Percentiles rank a stretch among this genome's conserved stretches.
phyloP scores from a whole-genome alignment of 1,284 basidiomycete species.

The Heterobasidion occidentale region DNA sequence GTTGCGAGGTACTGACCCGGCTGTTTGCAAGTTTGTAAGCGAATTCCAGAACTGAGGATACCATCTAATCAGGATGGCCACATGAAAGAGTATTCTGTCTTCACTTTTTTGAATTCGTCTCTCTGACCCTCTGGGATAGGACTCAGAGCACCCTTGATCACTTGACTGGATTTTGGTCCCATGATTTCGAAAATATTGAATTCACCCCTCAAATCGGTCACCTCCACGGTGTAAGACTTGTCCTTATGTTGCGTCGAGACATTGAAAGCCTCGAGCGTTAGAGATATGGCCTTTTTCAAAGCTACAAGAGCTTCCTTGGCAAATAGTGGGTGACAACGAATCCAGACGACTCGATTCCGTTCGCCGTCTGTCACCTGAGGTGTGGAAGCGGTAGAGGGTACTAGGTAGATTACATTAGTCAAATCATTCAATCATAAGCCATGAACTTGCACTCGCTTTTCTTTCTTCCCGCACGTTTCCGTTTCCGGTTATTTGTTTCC shows the following conservation, averaged over 20 bases:
- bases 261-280: constrained; percentile 35
- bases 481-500: constrained; percentile 13
- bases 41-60: constrained; percentile 60
- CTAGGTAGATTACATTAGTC: not conserved
- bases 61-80: not conserved
- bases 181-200: constrained; percentile 82
- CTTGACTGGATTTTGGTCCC: constrained; percentile 75
- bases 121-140: constrained; percentile 45
- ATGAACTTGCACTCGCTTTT: constrained; percentile 4
- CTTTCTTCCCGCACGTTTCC: constrained; percentile 12
- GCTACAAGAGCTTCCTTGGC: constrained; percentile 48
- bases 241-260: constrained; percentile 17
- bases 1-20: constrained; percentile 60
- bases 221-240: constrained; percentile 40
- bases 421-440: not conserved
- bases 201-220: constrained; percentile 62
- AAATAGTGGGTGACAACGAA: constrained; percentile 71
- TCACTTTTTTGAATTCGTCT: constrained; percentile 56
- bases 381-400: constrained; percentile 2
- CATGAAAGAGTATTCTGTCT: not conserved
- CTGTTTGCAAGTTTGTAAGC: constrained; percentile 52
- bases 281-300: constrained; percentile 43
- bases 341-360: constrained; percentile 50
- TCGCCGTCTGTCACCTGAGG: constrained; percentile 3
- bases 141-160: constrained; percentile 66